These are phyloP conservation scores for Cyberlindnera petersonii DNA, from an alignment of 805 yeast genomes.

Conservation along the genomic window DNA sequence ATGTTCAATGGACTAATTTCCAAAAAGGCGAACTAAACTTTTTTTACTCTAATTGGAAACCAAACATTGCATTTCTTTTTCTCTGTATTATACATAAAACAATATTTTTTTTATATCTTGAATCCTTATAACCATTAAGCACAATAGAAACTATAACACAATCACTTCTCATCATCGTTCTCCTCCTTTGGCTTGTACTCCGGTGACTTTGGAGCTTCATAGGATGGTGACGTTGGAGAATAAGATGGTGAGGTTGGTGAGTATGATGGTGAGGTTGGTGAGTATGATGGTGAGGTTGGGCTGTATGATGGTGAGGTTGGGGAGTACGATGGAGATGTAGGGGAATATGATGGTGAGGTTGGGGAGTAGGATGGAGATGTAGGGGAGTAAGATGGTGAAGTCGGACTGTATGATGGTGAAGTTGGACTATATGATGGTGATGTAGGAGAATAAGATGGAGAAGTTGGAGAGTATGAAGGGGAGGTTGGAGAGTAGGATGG, in stretches of 20 bases:
- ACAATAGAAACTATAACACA: conserved; percentile 10
- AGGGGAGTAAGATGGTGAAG: conserved; percentile 50
- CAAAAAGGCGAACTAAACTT: conserved; percentile 36
- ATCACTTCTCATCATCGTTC: conserved; percentile 12
- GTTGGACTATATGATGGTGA: conserved; percentile 56
- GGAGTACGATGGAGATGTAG: conserved; percentile 39
- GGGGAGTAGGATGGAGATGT: conserved; percentile 66
- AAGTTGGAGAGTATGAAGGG: conserved; percentile 55
- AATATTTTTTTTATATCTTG: no score
- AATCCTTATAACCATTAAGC: conserved; percentile 6
- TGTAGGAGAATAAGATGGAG: conserved; percentile 58
- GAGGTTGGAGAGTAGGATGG: conserved; percentile 77
- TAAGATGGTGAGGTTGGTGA: conserved; percentile 29
- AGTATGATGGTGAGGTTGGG: conserved; percentile 43
- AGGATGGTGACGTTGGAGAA: conserved; percentile 19
- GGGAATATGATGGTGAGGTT: conserved; percentile 49
- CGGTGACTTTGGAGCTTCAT: conserved; percentile 18
- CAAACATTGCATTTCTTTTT: conserved; percentile 3
- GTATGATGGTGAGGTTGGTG: conserved; percentile 41
- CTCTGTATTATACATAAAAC: conserved; percentile 7
- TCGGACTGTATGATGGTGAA: conserved; percentile 51
- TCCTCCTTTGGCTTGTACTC: conserved; percentile 15
- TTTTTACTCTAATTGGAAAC: neutral
- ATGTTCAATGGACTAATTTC: conserved; percentile 86
- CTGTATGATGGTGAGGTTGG: conserved; percentile 43